Base-by-base conservation (phyloP, 116 monocot genomes). In the Cymodocea nodosa region DNA sequence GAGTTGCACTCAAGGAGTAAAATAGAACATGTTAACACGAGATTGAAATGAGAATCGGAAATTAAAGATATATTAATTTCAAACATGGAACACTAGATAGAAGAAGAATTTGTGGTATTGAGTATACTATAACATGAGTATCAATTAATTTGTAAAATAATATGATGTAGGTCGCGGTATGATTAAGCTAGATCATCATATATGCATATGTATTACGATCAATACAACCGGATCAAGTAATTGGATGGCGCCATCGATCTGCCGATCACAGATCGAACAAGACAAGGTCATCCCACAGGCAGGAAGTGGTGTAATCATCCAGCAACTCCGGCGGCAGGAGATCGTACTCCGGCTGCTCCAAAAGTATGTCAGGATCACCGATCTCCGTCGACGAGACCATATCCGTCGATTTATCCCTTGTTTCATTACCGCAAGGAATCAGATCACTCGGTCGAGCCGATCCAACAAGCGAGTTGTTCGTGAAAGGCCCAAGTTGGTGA, bases 241-340 rank as follows among this genome's bases (percentile, higher is more conserved):
- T 44, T 44, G 12, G 12, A 44, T 44, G 44, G 1, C 8, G 3
- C 30, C 2, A 30, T 30, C 30, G 30, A 44, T 44, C 44, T 7
- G 44, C 44, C 0, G 61, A 61, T 61, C 61, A 61, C 61, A 61
- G 14, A 18, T 61, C 61, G 61, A 61, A 61, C 37, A 92, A 62
- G 81, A 83, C 79, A 2, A 82, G 73, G 34, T 61, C 17, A 15
- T 87, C 92, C 92, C 92, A 92, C 69, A 87, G 39, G 61, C 69
- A 81, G 0, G 78, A 64, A 2, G 69, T 66, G 35, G 56, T 68
- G 59, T 74, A 82, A 36, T 87, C 82, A 48, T 87, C 85, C 57
- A 76, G 73, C 44, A 40, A 50, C 23, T 19, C 59, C 23, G 76
- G 60, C 19, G 71, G 13, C 8, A 10, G 5, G 30, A 61, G 37